Evolutionary conservation across 345 rosid genomes (phyloP).

Genomic region (Syzygium grande): DNA sequence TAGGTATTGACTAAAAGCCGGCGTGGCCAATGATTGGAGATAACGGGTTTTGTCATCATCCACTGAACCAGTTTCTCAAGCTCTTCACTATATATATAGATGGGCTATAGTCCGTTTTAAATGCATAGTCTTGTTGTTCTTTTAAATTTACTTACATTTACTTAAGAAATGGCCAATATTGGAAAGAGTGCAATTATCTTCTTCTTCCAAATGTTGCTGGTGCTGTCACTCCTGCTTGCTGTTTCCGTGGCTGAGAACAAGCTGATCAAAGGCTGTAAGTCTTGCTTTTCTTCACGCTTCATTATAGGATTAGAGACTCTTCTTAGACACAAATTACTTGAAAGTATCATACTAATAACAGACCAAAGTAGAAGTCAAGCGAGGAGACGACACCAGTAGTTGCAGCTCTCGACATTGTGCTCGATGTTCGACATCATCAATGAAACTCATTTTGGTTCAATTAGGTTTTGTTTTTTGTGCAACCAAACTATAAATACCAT

Average conservation of each 20-base stretch:
- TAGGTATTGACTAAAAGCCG: neutral
- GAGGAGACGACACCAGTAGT: neutral
- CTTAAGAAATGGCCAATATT: neutral
- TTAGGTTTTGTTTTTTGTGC: neutral
- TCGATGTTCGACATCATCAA: neutral
- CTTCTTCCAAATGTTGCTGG: neutral
- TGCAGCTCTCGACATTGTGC: neutral
- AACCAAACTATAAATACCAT: no score
- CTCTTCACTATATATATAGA: neutral
- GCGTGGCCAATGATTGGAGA: neutral
- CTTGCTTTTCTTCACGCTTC: neutral
- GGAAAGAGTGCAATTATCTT: neutral
- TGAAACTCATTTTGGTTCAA: neutral
- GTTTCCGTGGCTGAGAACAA: conserved; percentile 1
- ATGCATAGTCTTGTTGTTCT: neutral
- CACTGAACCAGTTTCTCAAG: neutral
- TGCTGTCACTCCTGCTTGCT: conserved; percentile 9
- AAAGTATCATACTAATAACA: neutral
- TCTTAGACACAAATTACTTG: neutral
- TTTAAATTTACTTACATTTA: neutral
- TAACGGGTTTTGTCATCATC: neutral
- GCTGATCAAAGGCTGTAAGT: neutral
- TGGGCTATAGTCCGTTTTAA: neutral
- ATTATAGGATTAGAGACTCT: neutral
- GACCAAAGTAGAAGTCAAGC: neutral